These are phyloP conservation scores for Saccharomycopsis hybrid DNA, from an alignment of 1,139 yeast genomes.

Conservation along the genomic window DNA sequence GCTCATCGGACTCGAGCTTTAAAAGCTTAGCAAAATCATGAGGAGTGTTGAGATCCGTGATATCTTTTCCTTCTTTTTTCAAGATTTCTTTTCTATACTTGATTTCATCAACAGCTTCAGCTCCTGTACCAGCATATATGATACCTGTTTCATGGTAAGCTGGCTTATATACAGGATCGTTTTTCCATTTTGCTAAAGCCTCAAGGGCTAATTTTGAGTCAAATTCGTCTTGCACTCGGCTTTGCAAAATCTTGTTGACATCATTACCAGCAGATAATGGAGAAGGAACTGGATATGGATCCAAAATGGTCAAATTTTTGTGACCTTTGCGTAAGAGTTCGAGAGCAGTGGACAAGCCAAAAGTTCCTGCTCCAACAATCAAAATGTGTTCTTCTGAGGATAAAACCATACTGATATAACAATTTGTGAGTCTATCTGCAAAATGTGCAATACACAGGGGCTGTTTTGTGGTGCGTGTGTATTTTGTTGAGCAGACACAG, in stretches of 20 bases:
- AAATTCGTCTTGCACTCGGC: conserved; percentile 34
- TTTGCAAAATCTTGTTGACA: conserved; percentile 41
- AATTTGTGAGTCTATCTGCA: too few relatives aligned
- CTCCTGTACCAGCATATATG: conserved; percentile 23
- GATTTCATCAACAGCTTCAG: conserved; percentile 29
- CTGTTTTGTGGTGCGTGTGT: too few relatives aligned
- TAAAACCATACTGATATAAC: too few relatives aligned
- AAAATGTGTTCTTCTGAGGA: conserved; percentile 5
- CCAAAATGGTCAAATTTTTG: conserved; percentile 32
- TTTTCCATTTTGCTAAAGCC: conserved; percentile 36
- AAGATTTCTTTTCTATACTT: conserved; percentile 31
- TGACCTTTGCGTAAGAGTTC: conserved; percentile 28
- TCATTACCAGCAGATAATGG: conserved; percentile 45
- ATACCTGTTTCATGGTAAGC: conserved; percentile 35
- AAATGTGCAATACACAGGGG: too few relatives aligned
- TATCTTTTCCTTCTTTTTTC: conserved; percentile 28
- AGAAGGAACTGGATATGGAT: conserved; percentile 38
- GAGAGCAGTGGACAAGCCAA: conserved; percentile 35
- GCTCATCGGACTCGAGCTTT: conserved; percentile 23
- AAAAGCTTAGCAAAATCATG: conserved; percentile 25
- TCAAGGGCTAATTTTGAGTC: conserved; percentile 38
- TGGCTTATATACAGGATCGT: conserved; percentile 30
- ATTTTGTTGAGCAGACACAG: too few relatives aligned
- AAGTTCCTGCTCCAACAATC: conserved; percentile 31
- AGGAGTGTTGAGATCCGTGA: conserved; percentile 19